Conservation (phyloP, 352 stramenopile species). For the Thraustotheca clavata region DNA sequence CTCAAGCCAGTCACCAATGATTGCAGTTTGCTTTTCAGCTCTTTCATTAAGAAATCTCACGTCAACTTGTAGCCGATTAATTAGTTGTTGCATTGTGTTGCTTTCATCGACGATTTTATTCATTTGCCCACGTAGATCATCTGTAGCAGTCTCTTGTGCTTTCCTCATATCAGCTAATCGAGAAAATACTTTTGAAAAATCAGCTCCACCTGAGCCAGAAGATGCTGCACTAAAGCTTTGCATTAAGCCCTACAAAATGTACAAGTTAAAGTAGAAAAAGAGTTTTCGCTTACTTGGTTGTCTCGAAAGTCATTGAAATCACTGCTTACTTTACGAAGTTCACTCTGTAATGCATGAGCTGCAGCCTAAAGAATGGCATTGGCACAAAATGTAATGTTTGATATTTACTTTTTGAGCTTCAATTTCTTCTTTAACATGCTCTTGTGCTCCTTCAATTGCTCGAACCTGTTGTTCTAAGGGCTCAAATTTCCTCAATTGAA, state of each 20-base stretch:
- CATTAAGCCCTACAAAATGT: conserved; percentile 6
- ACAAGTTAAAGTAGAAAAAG: not conserved
- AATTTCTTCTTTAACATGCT: not conserved
- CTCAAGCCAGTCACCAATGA: not conserved
- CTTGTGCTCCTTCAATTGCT: not conserved
- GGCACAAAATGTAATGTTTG: not conserved
- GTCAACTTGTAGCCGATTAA: not conserved
- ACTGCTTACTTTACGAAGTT: conserved; percentile 2
- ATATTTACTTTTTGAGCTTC: conserved; percentile 8
- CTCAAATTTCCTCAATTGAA: not conserved
- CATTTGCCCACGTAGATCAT: not conserved
- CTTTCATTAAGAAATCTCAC: not conserved
- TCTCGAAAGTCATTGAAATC: conserved; percentile 9
- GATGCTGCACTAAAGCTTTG: conserved; percentile 3
- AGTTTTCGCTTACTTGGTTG: conserved; percentile 7
- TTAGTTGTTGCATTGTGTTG: not conserved
- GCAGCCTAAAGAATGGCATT: not conserved
- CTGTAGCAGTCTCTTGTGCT: not conserved
- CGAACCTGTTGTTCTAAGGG: not conserved
- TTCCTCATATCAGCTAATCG: conserved; percentile 10
- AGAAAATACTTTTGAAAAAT: conserved; percentile 11
- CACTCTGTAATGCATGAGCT: not conserved
- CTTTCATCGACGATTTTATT: not conserved
- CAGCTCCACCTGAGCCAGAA: not conserved
- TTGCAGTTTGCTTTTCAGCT: not conserved